These are phyloP conservation scores for Tetrastigma voinierianum DNA, from an alignment of 164 flowering plant genomes.

Conservation along the genomic window DNA sequence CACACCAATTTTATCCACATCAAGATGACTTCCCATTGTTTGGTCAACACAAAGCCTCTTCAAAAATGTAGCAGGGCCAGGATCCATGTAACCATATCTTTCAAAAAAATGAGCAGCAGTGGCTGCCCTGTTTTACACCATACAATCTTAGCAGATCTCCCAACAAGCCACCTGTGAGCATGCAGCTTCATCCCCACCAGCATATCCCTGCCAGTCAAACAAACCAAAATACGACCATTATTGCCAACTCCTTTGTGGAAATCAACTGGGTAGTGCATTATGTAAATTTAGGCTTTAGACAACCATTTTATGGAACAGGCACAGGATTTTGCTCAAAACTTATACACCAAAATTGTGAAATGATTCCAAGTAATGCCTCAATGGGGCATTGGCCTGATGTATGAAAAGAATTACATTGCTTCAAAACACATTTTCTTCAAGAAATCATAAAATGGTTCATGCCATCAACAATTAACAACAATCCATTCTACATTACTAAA, in stretches of 20 bases:
- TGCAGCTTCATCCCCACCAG: conserved; percentile 92
- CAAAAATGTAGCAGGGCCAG: conserved; percentile 4
- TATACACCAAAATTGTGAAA: too few species aligned
- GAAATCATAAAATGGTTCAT: too few species aligned
- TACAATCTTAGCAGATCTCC: conserved; percentile 53
- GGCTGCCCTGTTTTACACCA: conserved; percentile 63
- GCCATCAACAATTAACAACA: too few species aligned
- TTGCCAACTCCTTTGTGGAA: too few species aligned
- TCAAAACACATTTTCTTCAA: neutral
- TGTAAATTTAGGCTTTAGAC: too few species aligned
- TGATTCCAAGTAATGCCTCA: too few species aligned
- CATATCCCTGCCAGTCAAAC: conserved; percentile 72
- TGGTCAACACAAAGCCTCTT: conserved; percentile 12
- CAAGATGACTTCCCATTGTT: conserved; percentile 16
- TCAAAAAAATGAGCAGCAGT: conserved; percentile 55
- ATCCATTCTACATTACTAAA: too few species aligned
- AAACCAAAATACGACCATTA: neutral
- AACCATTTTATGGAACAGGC: too few species aligned
- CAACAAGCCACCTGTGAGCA: conserved; percentile 74
- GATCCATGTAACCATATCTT: conserved; percentile 46
- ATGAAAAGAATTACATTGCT: neutral
- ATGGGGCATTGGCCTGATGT: neutral
- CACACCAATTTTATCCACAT: conserved; percentile 44
- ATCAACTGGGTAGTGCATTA: too few species aligned
- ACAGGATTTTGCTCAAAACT: too few species aligned